Conservation (phyloP, 2,329 filamentous ascomycete genomes). For the Trichoderma sp. region DNA sequence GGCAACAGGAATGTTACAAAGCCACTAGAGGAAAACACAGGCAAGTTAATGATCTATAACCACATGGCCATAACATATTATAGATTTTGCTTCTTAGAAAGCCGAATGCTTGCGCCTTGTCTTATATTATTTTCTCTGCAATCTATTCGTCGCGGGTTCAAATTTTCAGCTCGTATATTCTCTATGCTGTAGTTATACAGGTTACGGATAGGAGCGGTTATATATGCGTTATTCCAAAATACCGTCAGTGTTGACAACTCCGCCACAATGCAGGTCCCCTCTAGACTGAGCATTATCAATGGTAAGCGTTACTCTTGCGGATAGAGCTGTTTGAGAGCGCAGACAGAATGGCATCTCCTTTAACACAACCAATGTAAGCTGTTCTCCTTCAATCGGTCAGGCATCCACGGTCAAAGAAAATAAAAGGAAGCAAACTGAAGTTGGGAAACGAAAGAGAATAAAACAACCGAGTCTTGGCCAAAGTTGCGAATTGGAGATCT, state of each 20-base stretch:
- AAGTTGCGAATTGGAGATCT: neutral
- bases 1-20: neutral
- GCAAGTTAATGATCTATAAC: neutral
- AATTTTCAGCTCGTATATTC: neutral
- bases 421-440: neutral
- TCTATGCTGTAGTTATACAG: neutral
- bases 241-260: constrained; percentile 26
- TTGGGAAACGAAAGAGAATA: neutral
- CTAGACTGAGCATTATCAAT: constrained; percentile 51
- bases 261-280: constrained; percentile 76
- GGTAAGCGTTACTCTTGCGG: neutral
- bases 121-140: neutral
- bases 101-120: neutral
- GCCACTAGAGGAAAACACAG: neutral
- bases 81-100: neutral
- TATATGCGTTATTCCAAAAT: neutral
- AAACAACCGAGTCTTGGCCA: too few relatives aligned
- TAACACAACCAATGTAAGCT: neutral
- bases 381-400: neutral
- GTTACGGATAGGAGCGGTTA: neutral
- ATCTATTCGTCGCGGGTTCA: neutral
- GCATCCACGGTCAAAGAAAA: neutral
- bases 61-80: neutral
- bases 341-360: neutral
- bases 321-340: neutral